These are phyloP conservation scores for Cruciata laevipes DNA, from an alignment of 257 asterid species.

Conservation along the genomic window DNA sequence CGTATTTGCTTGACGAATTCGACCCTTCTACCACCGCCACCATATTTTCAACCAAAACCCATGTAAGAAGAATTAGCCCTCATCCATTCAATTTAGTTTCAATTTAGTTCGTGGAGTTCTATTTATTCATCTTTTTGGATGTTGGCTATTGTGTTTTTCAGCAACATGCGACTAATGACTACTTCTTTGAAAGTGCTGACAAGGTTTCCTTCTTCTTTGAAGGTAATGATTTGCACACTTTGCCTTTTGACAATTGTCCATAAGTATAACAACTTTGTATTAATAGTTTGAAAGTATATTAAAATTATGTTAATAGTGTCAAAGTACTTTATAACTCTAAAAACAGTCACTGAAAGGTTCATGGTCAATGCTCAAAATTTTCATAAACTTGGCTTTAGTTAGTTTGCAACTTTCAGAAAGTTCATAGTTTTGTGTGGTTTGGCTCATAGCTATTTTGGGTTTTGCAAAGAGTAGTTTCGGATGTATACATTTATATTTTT, in stretches of 20 bases:
- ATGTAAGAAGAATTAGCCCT: conserved; percentile 34
- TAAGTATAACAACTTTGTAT: no score
- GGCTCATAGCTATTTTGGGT: not conserved
- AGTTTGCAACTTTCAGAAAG: not conserved
- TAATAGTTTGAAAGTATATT: no score
- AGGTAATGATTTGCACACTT: conserved; percentile 32
- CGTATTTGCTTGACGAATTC: conserved; percentile 56
- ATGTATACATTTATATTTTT: no score
- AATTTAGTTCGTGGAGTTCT: conserved; percentile 4
- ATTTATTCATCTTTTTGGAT: not conserved
- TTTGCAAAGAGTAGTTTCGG: no score
- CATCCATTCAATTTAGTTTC: not conserved
- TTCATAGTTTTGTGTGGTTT: not conserved
- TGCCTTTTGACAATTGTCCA: no score
- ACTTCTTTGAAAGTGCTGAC: conserved; percentile 89
- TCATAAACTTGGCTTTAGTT: not conserved
- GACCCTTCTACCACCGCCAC: conserved; percentile 58
- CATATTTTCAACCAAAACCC: conserved; percentile 85
- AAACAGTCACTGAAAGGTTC: no score
- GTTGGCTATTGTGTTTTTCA: conserved; percentile 22
- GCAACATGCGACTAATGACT: conserved; percentile 63
- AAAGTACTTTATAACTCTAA: no score
- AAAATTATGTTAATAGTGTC: no score
- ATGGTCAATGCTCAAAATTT: no score
- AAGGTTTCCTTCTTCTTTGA: conserved; percentile 91